A percentile compares a stretch with the other conserved stretches of the same genome.
Evolutionary conservation across 768 basidiomycete species (phyloP).

Genomic region (Crepidotus variabilis): DNA sequence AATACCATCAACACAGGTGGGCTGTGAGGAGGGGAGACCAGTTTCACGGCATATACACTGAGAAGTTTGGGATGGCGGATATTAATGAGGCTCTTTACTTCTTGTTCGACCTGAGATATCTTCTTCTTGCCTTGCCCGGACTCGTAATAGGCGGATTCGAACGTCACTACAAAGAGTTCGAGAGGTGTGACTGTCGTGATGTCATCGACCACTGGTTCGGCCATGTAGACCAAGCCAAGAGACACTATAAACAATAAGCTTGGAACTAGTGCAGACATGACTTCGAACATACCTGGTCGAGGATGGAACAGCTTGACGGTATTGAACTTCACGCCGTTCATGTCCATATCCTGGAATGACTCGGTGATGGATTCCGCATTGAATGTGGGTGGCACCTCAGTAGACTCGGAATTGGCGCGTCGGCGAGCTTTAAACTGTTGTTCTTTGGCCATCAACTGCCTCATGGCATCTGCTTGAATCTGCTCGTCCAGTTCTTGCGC

Average conservation of each 20-base stretch:
- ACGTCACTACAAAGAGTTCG: constrained; percentile 64
- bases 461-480: constrained; percentile 61
- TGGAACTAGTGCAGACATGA: neutral
- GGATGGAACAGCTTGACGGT: constrained; percentile 73
- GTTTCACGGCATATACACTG: constrained; percentile 63
- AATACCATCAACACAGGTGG: constrained; percentile 60
- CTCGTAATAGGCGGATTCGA: constrained; percentile 66
- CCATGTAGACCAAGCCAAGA: constrained; percentile 65
- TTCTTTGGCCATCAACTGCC: constrained; percentile 52
- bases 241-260: constrained; percentile 35
- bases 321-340: constrained; percentile 56
- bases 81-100: constrained; percentile 55
- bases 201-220: constrained; percentile 73
- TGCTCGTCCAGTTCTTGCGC: constrained; percentile 62
- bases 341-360: constrained; percentile 57
- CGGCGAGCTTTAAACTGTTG: constrained; percentile 51
- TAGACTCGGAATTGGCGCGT: constrained; percentile 68
- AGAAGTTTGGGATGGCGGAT: constrained; percentile 68
- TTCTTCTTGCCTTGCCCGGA: constrained; percentile 71
- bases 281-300: constrained; percentile 45
- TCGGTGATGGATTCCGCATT: constrained; percentile 53
- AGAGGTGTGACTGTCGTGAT: constrained; percentile 51
- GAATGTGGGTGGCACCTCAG: constrained; percentile 47
- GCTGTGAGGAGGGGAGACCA: constrained; percentile 45
- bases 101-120: constrained; percentile 59